Base-by-base conservation (phyloP, 495 filamentous ascomycete genomes). In the Penicillium alfredii region DNA sequence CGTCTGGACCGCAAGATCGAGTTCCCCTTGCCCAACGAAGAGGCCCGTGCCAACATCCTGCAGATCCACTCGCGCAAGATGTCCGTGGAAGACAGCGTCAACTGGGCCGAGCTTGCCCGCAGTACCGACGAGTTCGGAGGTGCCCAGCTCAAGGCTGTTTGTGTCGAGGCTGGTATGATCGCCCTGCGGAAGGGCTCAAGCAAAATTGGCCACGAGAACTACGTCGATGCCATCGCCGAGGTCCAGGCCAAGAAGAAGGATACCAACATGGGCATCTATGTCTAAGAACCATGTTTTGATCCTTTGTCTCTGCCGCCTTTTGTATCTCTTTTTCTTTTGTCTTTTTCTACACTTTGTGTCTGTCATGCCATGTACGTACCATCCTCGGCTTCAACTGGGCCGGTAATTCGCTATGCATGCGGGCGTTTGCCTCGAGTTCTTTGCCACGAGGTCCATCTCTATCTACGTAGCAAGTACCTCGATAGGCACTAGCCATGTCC, bases 81-180 rank as follows among this genome's bases (percentile, higher is more conserved):
- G 92, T 88, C 87, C 46, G 88, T 96, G 6, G 86, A 95, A 51
- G 77, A 85, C 40, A 81, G 72, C 19, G 84, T 99, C 53, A 99
- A 99, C 74, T 99, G 93, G 93, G 73, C 76, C 28, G 92, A 99
- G 63, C 61, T 99, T 61, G 92, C 92, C 4, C 77, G 92, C 49
- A 92, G 85, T 63, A 99, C 92, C n/a, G 92, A 99, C 59, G 92
- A 99, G 67, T 99, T 99, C 61, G 92, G 92, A 15, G 92, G 92
- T 49, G 92, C 92, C 33, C 87, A 93, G 76, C 62, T 99, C 43
- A 99, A 99, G 72, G 92, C 92, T 28, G 92, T 99, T 17, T 99
- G 92, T 60, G 92, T 99, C 24, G 92, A 99, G 64, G 92, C 92
- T 18, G 92, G 92, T 59, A 99, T 99, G 92, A 99, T 99, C 67